Conservation (phyloP, 148 eudicot species). For the Persicaria tinctoria region DNA sequence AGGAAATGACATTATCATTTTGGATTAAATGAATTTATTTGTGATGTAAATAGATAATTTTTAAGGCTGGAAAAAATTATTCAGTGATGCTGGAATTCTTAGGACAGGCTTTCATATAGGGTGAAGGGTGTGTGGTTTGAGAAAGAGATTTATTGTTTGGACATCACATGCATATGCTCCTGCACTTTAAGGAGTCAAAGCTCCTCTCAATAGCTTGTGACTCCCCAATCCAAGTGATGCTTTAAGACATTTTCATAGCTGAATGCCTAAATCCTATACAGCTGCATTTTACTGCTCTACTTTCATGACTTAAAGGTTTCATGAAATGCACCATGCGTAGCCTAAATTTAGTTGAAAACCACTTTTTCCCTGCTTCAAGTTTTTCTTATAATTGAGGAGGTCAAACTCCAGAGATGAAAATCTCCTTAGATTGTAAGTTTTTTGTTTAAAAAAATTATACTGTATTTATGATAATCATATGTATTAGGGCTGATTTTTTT, state of each 20-base stretch:
- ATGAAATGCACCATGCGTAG: not conserved
- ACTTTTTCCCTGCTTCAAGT: not conserved
- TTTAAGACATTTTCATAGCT: not conserved
- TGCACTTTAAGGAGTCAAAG: not conserved
- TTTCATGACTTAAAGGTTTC: not conserved
- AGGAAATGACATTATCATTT: not conserved
- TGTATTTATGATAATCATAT: not conserved
- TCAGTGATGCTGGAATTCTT: not conserved
- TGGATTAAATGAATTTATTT: not conserved
- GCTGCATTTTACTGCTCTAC: not conserved
- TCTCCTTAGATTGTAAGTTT: not conserved
- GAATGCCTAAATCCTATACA: too few relatives aligned
- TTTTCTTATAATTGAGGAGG: not conserved
- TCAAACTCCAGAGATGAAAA: not conserved
- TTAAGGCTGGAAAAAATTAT: not conserved
- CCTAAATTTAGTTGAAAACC: not conserved
- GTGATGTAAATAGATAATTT: not conserved
- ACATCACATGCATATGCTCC: not conserved
- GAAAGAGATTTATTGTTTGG: not conserved
- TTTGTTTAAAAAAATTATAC: not conserved
- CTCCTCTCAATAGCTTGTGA: not conserved
- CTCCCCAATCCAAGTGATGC: not conserved
- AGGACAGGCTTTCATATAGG: not conserved
- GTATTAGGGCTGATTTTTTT: not conserved
- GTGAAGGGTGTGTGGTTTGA: not conserved